Conservation (phyloP, 106 monocot genomes). For the Apostasia shenzhenica region DNA sequence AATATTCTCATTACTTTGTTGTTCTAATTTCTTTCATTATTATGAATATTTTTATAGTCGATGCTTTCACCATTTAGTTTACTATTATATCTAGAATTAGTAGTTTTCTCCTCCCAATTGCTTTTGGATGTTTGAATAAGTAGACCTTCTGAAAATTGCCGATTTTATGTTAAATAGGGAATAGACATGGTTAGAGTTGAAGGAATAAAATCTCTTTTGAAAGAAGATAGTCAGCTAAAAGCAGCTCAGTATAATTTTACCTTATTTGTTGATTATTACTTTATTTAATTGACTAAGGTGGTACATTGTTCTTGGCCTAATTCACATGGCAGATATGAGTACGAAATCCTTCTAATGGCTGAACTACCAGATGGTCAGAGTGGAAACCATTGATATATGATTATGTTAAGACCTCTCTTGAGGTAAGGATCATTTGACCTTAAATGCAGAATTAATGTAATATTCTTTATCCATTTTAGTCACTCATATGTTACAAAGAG, state of each 20-base stretch:
- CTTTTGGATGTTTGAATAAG: neutral
- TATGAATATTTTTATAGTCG: neutral
- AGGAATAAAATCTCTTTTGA: constrained; percentile 92
- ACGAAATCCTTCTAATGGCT: constrained; percentile 92
- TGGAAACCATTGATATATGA: constrained; percentile 69
- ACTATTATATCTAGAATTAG: neutral
- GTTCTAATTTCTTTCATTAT: too few relatives aligned
- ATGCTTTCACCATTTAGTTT: neutral
- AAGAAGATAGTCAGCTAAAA: constrained; percentile 91
- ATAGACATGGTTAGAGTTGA: constrained; percentile 93
- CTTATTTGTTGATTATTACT: neutral
- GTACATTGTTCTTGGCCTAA: neutral
- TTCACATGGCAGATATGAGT: constrained; percentile 66
- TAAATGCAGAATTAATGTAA: neutral
- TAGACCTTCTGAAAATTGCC: neutral
- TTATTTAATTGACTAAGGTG: neutral
- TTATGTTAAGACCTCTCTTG: constrained; percentile 85
- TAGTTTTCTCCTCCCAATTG: neutral
- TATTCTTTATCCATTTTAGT: neutral
- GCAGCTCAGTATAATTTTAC: constrained; percentile 45
- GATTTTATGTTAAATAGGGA: constrained; percentile 47
- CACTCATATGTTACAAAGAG: neutral
- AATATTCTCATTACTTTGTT: too few relatives aligned
- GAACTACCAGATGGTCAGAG: constrained; percentile 98
- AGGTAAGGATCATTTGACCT: constrained; percentile 38